Base-by-base conservation (phyloP, 1,284 basidiomycete species). In the Malassezia arunalokei region DNA sequence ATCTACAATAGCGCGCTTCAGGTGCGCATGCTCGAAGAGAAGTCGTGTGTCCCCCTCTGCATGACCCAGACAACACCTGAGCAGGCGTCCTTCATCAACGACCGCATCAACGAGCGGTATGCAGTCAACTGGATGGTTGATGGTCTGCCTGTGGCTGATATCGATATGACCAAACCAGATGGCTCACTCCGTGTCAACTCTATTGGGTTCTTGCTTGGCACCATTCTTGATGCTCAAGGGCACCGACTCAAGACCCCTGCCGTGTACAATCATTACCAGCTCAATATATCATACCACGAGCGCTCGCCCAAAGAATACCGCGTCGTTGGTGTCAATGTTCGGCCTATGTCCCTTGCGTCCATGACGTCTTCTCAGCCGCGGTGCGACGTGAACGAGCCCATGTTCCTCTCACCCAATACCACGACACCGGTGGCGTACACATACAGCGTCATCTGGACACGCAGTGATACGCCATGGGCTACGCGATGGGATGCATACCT, bases 61-160 rank as follows among this genome's bases (percentile, higher is more conserved):
- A 77, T 76, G 27, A 74, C 78, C 8, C 75, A 77, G 27, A 78
- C 94, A 11, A 78, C 82, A 0, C 76, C 77, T 15, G 80, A 85
- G 54, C 84, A 92, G 60, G 83, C 85, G 15, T 82, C 80, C 58
- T 94, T 94, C 73, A 84, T 96, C 73, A 94, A 94, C 65, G 83
- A 85, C 54, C 83, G 88, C 46, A 92, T 96, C 71, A 79, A 79
- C 42, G 88, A 95, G 72, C 86, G 90, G 68, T 96, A 95, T 69
- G 87, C 88, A 0, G 76, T 95, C 58, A 95, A 95, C 70, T 92
- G 90, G 83, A 82, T 96, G 50, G 78, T 96, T 41, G 91, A 96
- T 66, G 91, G 91, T 3, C 79, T 96, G 33, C 92, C 92, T 4
- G 87, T 86, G 7, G 87, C 88, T 5, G 62, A 66, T 11, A 51